Percentiles rank a stretch among this genome's conserved stretches.
Conservation (phyloP, 2,329 filamentous ascomycete genomes). For the Arthrobotrys conoides region DNA sequence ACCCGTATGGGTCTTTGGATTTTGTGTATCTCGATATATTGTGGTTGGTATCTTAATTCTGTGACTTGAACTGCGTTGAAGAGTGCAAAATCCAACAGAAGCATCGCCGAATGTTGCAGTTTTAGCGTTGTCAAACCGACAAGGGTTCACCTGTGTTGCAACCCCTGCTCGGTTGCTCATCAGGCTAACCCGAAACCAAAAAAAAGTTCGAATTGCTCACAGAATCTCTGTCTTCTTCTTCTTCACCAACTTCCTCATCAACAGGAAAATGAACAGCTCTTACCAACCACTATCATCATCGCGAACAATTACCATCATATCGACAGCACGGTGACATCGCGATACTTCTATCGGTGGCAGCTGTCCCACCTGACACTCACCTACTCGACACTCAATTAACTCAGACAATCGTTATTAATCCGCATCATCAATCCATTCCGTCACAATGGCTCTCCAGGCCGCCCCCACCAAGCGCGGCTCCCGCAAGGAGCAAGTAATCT, state of each 20-base stretch:
- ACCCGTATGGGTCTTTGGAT: conserved; percentile 26
- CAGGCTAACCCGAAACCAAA: conserved; percentile 41
- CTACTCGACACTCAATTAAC: background rate
- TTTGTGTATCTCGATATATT: too few species aligned
- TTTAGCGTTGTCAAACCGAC: conserved; percentile 30
- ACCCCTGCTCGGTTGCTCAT: conserved; percentile 34
- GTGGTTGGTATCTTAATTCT: too few species aligned
- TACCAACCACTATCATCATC: conserved; percentile 9
- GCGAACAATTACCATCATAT: conserved; percentile 10
- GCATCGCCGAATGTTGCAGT: background rate
- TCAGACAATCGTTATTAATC: background rate
- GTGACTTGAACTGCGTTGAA: background rate
- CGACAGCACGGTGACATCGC: conserved; percentile 48
- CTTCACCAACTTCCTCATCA: conserved; percentile 10
- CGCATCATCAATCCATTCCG: background rate
- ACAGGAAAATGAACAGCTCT: conserved; percentile 48
- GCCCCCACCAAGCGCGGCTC: conserved; percentile 64
- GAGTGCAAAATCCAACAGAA: background rate
- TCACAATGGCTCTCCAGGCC: conserved; percentile 53
- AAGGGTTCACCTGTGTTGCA: conserved; percentile 1
- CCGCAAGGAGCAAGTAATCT: conserved; percentile 88
- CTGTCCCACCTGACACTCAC: background rate
- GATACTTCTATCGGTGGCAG: background rate
- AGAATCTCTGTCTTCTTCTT: background rate
- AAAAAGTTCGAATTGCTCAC: conserved; percentile 43